Base-by-base conservation (phyloP, 441 rosid genomes). In the Pelargonium fulgidum region DNA sequence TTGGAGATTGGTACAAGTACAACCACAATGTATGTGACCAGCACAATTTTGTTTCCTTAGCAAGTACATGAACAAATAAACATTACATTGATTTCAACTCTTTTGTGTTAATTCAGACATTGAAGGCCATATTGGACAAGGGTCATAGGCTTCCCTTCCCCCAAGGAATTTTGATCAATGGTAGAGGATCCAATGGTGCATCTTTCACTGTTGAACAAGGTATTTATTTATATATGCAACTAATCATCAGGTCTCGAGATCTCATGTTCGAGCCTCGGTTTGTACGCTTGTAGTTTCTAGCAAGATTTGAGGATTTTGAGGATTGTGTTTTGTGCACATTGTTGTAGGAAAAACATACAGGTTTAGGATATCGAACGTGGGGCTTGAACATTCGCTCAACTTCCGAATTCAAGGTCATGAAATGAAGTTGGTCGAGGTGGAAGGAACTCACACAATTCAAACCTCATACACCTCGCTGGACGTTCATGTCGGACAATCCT, bases 391-490 rank as follows among this genome's bases (percentile, higher is more conserved):
- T 59, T 83, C 97, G 36, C 81, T 94, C 63, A 92, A 92, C 79
- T 89, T 94, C 80, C 82, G 97, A 14, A 87, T 94, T 81, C 98
- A 92, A 74, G 83, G 83, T 73, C 99, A 95, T 71, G 81, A 70
- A 36, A 76, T 95, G 93, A 90, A 73, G 75, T 71, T 95, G 75
- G 97, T 92, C 10, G 99, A 95, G 84, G 93, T 89, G 1, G 99
- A 95, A 77, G 99, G 99, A 17, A 89, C 95, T 0, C 98, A 95
- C 62, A 88, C 96, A n/a, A 83, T 92, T 26, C 99, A 95, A 72
- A 82, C 82, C 8, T 72, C 89, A 42, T 92, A 82, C 75, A 84
- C 94, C 2, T 89, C 91, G 2, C 85, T 95, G 3, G 99, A 95
- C 47, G 78, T 95, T 72, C 99, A 95, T 62, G 84, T 89, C 7